Evolutionary conservation across 371 early-diverging fungal genomes (phyloP), one percentile per base, ranked within the genome.

Genomic region (Mortierella sp.): DNA sequence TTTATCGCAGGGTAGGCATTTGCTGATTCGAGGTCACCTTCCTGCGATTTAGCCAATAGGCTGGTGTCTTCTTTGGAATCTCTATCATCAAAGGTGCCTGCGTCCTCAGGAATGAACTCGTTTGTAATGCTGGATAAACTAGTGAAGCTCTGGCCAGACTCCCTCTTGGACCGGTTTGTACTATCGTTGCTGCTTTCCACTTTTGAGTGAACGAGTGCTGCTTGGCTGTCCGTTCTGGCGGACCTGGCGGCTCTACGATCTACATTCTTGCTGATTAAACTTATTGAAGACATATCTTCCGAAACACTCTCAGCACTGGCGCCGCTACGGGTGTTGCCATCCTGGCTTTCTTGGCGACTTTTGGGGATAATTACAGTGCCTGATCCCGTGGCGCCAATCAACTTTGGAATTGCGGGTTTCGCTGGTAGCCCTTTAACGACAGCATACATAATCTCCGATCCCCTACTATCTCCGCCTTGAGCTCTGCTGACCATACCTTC

Each of bases 361-460:
- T 45, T 57, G 4, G 57, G 58, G 11, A 67, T 55, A 3, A 75
- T 43, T 24, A 81, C 81, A 3, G 81, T 81, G 3, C 81, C 81
- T 21, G 81, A 81, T 16, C 81, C 81, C 15, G 69, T 66, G 0
- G 81, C 81, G 15, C 81, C 81, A 9, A 76, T 71, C 45, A 81
- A 57, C 38, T 81, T 81, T 9, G 81, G 81, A 0, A 68, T 76
- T 0, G 75, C 61, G 0, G 75, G 69, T 62, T 72, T 81, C 0
- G 69, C 36, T 4, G 81, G 69, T 13, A 72, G 58, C 9, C 76
- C 76, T 52, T 81, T 81, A 16, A 81, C 81, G 16, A 81, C 76
- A 10, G 81, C 72, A 47, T 81, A 81, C 72, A 81, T 81, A n/a
- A 81, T 75, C 11, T 74, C 76, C 6, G 81, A 67, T n/a, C 72